Evolutionary conservation across 495 filamentous ascomycete genomes (phyloP).

Genomic region (Talaromyces stipitatus): DNA sequence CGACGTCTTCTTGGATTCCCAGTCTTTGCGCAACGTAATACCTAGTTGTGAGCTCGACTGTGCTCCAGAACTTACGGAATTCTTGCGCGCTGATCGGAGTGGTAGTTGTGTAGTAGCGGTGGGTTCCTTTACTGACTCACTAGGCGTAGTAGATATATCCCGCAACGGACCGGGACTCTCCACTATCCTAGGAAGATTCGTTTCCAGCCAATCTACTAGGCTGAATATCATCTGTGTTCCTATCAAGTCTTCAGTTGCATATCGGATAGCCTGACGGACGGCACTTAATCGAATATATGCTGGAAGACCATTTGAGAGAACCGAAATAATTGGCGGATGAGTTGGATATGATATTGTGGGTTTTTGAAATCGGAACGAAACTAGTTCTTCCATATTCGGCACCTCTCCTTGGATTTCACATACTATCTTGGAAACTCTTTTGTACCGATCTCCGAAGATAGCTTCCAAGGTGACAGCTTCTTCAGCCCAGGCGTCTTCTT

Average conservation of each 20-base stretch:
- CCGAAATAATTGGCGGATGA: constrained; percentile 64
- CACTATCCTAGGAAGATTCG: constrained; percentile 65
- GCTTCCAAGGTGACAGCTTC: constrained; percentile 73
- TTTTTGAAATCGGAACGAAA: constrained; percentile 43
- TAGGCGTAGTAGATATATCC: constrained; percentile 58
- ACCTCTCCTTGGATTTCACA: constrained; percentile 56
- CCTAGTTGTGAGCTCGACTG: constrained; percentile 28
- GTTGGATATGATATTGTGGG: constrained; percentile 59
- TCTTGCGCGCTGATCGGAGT: constrained; percentile 44
- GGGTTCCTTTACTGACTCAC: constrained; percentile 10
- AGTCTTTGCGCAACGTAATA: constrained; percentile 38
- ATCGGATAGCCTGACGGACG: constrained; percentile 64
- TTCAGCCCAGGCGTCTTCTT: constrained; percentile 62
- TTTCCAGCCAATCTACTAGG: constrained; percentile 83
- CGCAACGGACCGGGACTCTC: constrained; percentile 73
- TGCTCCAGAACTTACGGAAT: constrained; percentile 30
- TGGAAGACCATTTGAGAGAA: constrained; percentile 61
- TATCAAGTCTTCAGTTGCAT: constrained; percentile 57
- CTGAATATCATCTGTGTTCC: constrained; percentile 88
- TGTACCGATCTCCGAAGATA: constrained; percentile 65
- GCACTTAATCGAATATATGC: constrained; percentile 89
- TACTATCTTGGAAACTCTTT: constrained; percentile 44
- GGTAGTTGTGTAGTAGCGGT: constrained; percentile 20
- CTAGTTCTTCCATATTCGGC: constrained; percentile 20
- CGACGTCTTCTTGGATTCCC: constrained; percentile 45